These are phyloP conservation scores for Ophiostoma angusticollis DNA, from an alignment of 2,329 filamentous ascomycete genomes.

Conservation along the genomic window DNA sequence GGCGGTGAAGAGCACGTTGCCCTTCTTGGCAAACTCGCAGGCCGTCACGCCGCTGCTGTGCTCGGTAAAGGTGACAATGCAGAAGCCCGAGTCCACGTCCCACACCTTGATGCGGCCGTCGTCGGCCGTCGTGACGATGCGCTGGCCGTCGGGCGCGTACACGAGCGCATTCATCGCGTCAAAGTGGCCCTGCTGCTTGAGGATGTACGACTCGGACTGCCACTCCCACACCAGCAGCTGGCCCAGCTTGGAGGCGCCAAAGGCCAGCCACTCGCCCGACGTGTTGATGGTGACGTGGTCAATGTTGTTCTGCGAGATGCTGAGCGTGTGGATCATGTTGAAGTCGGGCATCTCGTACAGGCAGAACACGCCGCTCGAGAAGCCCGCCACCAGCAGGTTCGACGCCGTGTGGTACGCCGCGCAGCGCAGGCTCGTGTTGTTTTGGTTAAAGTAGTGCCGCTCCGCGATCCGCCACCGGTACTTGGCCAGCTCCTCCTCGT, in stretches of 20 bases:
- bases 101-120: slow-evolving; percentile 98
- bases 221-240: slow-evolving; percentile 99
- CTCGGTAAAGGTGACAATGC: slow-evolving; percentile 94
- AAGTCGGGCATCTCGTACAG: slow-evolving; percentile 95
- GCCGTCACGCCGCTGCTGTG: slow-evolving; percentile 89
- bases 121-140: slow-evolving; percentile 85
- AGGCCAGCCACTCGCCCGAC: slow-evolving; percentile 91
- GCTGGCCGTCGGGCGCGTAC: slow-evolving; percentile 87
- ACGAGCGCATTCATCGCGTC: slow-evolving; percentile 88
- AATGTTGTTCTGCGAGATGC: slow-evolving; percentile 93
- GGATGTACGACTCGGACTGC: slow-evolving; percentile 97
- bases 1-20: slow-evolving; percentile 89
- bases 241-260: slow-evolving; percentile 87
- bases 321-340: slow-evolving; percentile 81
- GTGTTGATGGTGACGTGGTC: slow-evolving; percentile 91
- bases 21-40: slow-evolving; percentile 88
- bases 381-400: slow-evolving; percentile 89
- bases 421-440: slow-evolving; percentile 73
- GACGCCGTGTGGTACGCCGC: slow-evolving; percentile 79
- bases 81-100: slow-evolving; percentile 94
- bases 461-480: slow-evolving; percentile 81
- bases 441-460: slow-evolving; percentile 88
- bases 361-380: slow-evolving; percentile 87
- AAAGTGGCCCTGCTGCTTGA: slow-evolving; percentile 96
- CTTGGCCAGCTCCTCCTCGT: slow-evolving; percentile 44